Percentiles rank a stretch among this genome's conserved stretches.
These are phyloP conservation scores for Guillardia theta DNA, from an alignment of 78 protist genomes.

Conservation along the genomic window DNA sequence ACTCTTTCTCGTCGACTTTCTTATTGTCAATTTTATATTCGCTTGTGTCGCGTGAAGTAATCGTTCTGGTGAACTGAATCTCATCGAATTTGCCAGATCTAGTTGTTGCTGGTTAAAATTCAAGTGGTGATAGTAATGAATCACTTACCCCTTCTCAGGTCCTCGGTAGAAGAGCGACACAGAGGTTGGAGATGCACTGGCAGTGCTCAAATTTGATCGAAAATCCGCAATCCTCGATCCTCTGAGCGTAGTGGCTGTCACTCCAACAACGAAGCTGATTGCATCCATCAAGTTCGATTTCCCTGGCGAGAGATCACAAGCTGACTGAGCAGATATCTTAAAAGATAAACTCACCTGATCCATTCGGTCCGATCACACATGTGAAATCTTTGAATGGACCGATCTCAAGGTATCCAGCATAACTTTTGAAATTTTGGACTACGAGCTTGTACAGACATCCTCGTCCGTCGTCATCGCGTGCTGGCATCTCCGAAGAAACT, in stretches of 20 bases:
- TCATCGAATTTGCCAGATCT: not conserved
- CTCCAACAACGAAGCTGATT: constrained; percentile 92
- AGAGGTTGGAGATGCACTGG: not conserved
- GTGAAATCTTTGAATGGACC: constrained; percentile 93
- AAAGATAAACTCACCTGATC: constrained; percentile 69
- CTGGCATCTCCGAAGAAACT: too few relatives aligned
- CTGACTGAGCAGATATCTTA: not conserved
- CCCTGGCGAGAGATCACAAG: constrained; percentile 44
- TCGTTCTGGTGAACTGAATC: constrained; percentile 48
- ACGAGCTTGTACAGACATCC: constrained; percentile 62
- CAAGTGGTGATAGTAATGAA: too few relatives aligned
- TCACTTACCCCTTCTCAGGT: not conserved
- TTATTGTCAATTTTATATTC: constrained; percentile 55
- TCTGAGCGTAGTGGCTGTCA: constrained; percentile 73
- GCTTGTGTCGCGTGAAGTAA: not conserved
- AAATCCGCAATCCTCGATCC: constrained; percentile 39
- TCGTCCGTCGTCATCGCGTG: too few relatives aligned
- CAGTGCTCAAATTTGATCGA: not conserved
- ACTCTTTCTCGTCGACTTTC: constrained; percentile 49
- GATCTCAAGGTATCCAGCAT: constrained; percentile 78
- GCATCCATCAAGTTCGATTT: constrained; percentile 96
- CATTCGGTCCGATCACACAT: constrained; percentile 97
- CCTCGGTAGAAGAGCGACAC: not conserved
- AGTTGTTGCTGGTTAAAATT: not conserved
- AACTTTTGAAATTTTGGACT: constrained; percentile 93